Evolutionary conservation across 2,329 filamentous ascomycete species (phyloP).

Genomic region (Aspergillus sp.): DNA sequence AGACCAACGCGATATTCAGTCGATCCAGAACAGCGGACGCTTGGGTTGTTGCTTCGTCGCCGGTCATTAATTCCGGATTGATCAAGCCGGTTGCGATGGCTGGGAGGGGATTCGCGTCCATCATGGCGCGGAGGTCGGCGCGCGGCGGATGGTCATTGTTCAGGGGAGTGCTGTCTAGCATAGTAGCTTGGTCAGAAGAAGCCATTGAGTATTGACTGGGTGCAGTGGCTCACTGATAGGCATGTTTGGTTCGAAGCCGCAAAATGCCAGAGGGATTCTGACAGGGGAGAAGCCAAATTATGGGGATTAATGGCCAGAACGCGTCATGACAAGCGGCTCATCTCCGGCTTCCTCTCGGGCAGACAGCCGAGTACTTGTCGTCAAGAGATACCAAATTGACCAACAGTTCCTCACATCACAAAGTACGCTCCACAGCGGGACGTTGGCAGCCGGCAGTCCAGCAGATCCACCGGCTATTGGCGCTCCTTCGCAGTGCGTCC

Average conservation of each 20-base stretch:
- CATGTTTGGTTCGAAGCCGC: neutral
- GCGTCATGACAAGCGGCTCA: no score
- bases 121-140: neutral
- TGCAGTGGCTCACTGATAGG: neutral
- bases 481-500: no score
- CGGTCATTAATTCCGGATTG: neutral
- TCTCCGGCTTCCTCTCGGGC: no score
- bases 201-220: no score
- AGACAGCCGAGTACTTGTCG: no score
- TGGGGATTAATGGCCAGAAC: neutral
- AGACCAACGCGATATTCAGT: slow-evolving; percentile 14
- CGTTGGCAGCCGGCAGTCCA: no score
- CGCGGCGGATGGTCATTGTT: neutral
- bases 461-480: no score
- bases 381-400: no score
- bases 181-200: neutral
- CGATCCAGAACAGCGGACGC: neutral
- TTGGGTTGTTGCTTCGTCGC: neutral
- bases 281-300: neutral
- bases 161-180: neutral
- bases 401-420: no score
- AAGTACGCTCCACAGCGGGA: no score
- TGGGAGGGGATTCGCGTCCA: neutral
- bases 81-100: neutral
- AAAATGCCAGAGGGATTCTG: neutral